phyloP scores from a whole-genome alignment of 352 stramenopile species.

The Phytophthora sp. region DNA sequence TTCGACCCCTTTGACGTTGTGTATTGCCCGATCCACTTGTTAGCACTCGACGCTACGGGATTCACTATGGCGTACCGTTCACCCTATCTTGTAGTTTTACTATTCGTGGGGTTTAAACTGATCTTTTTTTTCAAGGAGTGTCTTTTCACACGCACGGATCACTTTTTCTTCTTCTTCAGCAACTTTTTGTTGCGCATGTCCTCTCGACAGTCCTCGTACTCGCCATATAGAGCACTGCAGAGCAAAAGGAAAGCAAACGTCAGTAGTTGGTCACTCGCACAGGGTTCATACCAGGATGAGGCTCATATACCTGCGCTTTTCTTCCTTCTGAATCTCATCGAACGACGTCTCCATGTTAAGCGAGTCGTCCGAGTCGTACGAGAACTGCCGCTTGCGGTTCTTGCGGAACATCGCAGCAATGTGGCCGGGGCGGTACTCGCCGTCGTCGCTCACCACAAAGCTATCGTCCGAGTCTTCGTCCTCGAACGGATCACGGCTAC shows the following conservation, averaged over 20 bases:
- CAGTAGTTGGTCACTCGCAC: background rate
- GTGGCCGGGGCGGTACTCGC: constrained; percentile 74
- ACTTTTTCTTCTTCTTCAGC: constrained; percentile 79
- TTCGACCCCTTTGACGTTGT: constrained; percentile 8
- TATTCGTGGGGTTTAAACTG: constrained; percentile 3
- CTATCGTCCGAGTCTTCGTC: constrained; percentile 90
- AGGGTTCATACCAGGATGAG: background rate
- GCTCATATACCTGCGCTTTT: constrained; percentile 71
- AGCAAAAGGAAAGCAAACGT: constrained; percentile 6
- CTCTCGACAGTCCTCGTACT: constrained; percentile 86
- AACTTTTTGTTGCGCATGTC: constrained; percentile 88
- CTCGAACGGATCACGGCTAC: constrained; percentile 66
- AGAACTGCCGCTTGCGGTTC: constrained; percentile 75
- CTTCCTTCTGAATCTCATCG: constrained; percentile 87
- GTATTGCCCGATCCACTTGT: constrained; percentile 18
- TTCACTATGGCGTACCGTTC: background rate
- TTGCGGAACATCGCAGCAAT: constrained; percentile 86
- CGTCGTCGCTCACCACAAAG: constrained; percentile 81
- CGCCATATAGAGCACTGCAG: constrained; percentile 68
- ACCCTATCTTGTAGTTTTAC: constrained; percentile 23
- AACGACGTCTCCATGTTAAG: constrained; percentile 88
- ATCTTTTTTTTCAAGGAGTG: too few species aligned
- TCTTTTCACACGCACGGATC: too few species aligned
- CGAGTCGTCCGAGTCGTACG: constrained; percentile 81
- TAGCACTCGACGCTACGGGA: constrained; percentile 3